phyloP scores from a whole-genome alignment of 2,329 filamentous ascomycete genomes.

The Pseudocercospora crystallina region DNA sequence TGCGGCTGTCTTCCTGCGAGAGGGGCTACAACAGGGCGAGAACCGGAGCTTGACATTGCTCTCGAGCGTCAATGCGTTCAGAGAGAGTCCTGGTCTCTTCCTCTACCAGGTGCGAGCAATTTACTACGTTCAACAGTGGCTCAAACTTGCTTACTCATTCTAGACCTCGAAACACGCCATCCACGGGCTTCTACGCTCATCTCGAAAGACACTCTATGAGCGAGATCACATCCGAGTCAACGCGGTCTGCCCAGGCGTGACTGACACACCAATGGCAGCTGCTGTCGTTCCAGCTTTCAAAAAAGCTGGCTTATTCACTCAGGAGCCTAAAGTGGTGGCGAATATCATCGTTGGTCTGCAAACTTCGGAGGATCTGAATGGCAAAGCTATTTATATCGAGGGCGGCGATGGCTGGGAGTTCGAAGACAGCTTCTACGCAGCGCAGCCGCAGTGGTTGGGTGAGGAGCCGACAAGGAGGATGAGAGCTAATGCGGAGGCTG shows the following conservation, averaged over 20 bases:
- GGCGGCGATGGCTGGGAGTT: slow-evolving; percentile 48
- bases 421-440: slow-evolving; percentile 42
- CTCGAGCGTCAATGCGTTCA: slow-evolving; percentile 51
- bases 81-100: slow-evolving; percentile 48
- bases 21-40: slow-evolving; percentile 34
- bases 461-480: slow-evolving; percentile 32
- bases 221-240: slow-evolving; percentile 40
- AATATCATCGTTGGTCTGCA: slow-evolving; percentile 30
- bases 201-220: slow-evolving; percentile 26
- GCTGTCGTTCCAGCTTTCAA: slow-evolving; percentile 20
- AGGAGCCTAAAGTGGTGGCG: slow-evolving; percentile 25
- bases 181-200: slow-evolving; percentile 27
- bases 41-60: slow-evolving; percentile 47
- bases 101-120: slow-evolving; percentile 39
- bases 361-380: slow-evolving; percentile 38
- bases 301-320: slow-evolving; percentile 20
- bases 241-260: slow-evolving; percentile 45
- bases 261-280: slow-evolving; percentile 38
- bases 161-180: slow-evolving; percentile 28
- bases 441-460: slow-evolving; percentile 47
- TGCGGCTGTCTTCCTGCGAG: slow-evolving; percentile 51
- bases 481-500: slow-evolving; percentile 25
- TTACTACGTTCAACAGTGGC: background rate
- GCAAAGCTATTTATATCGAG: slow-evolving; percentile 45
- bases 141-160: background rate